Evolutionary conservation across 129 eudicot species (phyloP), one percentile per base, ranked within the genome.

Genomic region (Flaveria linearis): DNA sequence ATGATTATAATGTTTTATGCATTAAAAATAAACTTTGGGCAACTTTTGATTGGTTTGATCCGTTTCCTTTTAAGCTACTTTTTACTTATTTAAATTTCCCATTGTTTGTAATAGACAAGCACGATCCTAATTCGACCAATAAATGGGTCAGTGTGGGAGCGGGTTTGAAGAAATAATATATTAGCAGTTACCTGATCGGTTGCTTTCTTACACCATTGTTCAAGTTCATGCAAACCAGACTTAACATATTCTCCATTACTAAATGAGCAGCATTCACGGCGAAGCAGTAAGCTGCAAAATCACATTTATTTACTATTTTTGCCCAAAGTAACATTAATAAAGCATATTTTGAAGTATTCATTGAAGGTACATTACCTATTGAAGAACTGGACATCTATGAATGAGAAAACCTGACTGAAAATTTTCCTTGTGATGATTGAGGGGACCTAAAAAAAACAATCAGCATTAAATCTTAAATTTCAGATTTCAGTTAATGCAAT

Each of bases 241-340:
- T 91, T 95, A 18, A 95, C 89, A 55, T 95, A 95, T 83, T 95
- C 99, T 3, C 99, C 99, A 49, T 95, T 95, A 87, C 97, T 95
- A 78, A 95, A 95, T 9, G 99, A 95, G 87, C 99, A 95, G 85
- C 99, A 95, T 82, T 95, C 99, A 67, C 99, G 99, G 2, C 99
- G 94, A 75, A 95, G 93, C 80, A 95, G 68, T 76, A 95, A 84
- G 86, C 99, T 95, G 90, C 57, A 81, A 77, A 76, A 62, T 26
- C 11, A 74, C 46, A 78, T 3, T 25, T 80, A 36, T 67, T 47
- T 11, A 74, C 42, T 45, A 74, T 67, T 15, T 56, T 18, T 67
- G 43, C 26, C 75, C 60, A 15, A 56, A 17, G 22, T 43, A 66
- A 11, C 75, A 53, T 67, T 65, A 55, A 2, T 65, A 25, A 53